phyloP scores from a whole-genome alignment of 805 yeast genomes.

The Schwanniomyces occidentalis region DNA sequence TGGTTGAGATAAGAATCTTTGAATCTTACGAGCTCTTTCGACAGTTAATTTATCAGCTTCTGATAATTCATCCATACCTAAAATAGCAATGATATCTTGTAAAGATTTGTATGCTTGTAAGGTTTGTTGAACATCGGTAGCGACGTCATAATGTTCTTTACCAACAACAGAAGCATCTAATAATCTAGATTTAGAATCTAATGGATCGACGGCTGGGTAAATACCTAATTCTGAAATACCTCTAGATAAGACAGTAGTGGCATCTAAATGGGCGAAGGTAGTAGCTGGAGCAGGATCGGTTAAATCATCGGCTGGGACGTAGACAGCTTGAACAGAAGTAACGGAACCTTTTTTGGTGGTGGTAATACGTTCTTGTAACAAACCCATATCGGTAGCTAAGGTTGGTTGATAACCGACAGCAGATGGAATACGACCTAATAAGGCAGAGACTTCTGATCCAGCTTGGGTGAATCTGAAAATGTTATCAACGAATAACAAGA shows the following conservation, averaged over 20 bases:
- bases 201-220: slow-evolving; percentile 99
- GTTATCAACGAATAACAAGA: slow-evolving; percentile 97
- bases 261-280: slow-evolving; percentile 99
- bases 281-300: slow-evolving; percentile 99
- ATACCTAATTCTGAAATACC: slow-evolving; percentile 99
- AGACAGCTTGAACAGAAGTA: slow-evolving; percentile 99
- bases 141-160: slow-evolving; percentile 97
- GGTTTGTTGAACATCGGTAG: slow-evolving; percentile 94
- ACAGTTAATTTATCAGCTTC: slow-evolving; percentile 98
- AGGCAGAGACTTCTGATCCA: slow-evolving; percentile 99
- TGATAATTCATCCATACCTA: slow-evolving; percentile 99
- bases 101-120: slow-evolving; percentile 99
- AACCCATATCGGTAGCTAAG: slow-evolving; percentile 99
- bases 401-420: slow-evolving; percentile 99
- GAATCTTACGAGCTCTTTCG: slow-evolving; percentile 99
- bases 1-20: slow-evolving; percentile 99
- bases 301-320: slow-evolving; percentile 99
- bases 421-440: slow-evolving; percentile 99
- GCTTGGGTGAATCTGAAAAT: slow-evolving; percentile 99
- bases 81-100: slow-evolving; percentile 99
- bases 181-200: slow-evolving; percentile 98
- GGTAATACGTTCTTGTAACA: slow-evolving; percentile 99
- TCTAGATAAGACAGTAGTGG: slow-evolving; percentile 99
- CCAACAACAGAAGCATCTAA: slow-evolving; percentile 97
- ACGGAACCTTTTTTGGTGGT: slow-evolving; percentile 99